Conservation (phyloP, 139 green algal genomes). For the Pseudopediastrum boryanum region DNA sequence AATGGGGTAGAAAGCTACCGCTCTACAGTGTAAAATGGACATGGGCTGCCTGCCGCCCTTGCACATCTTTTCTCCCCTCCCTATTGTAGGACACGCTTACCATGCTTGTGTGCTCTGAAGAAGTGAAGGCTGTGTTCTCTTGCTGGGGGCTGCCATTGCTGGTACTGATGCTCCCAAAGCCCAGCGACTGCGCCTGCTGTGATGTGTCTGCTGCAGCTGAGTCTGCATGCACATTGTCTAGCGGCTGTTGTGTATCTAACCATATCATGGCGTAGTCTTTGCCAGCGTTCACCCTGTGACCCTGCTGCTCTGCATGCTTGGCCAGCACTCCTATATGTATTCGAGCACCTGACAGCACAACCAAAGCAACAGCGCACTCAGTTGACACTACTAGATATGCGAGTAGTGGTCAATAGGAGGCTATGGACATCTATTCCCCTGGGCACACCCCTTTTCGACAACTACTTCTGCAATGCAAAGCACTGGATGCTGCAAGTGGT, state of each 20-base stretch:
- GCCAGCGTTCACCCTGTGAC: slow-evolving; percentile 11
- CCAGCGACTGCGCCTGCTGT: not conserved
- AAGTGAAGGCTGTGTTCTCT: not conserved
- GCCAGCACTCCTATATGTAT: slow-evolving; percentile 24
- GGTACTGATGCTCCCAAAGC: not conserved
- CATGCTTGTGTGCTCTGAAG: no score
- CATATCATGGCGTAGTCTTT: slow-evolving; percentile 40
- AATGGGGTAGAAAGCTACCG: no score
- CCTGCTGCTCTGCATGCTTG: not conserved
- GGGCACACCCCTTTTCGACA: no score
- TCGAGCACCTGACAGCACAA: slow-evolving; percentile 5
- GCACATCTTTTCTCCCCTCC: no score
- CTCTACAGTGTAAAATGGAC: not conserved
- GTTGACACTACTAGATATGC: no score
- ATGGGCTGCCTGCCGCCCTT: no score
- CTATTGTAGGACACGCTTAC: no score
- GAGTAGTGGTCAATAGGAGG: no score
- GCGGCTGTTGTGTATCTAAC: slow-evolving; percentile 1
- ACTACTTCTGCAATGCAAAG: no score
- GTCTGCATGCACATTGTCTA: not conserved
- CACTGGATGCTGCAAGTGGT: no score
- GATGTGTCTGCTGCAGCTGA: slow-evolving; percentile 8
- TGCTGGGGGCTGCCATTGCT: not conserved
- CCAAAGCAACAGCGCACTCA: not conserved
- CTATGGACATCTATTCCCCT: no score